These are phyloP conservation scores for Elasticomyces elasticus DNA, from an alignment of 495 filamentous ascomycete species.

Conservation along the genomic window DNA sequence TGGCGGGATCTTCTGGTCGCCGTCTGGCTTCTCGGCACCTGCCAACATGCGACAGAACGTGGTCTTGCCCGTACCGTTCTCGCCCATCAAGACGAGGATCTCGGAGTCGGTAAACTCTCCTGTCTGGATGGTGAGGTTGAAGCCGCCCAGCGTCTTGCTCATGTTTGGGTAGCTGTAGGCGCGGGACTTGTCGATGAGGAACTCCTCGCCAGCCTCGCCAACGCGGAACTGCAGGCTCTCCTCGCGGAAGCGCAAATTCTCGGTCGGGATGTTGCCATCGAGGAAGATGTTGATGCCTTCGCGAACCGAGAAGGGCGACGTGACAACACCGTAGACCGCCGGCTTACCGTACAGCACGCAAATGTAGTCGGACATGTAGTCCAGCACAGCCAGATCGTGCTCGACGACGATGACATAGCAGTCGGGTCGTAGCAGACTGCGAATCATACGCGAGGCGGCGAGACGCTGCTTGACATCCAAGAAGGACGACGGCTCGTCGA, in stretches of 20 bases:
- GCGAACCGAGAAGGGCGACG: slow-evolving; percentile 85
- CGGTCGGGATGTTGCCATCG: slow-evolving; percentile 92
- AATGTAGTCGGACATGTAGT: slow-evolving; percentile 97
- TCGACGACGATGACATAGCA: slow-evolving; percentile 98
- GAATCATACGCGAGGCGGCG: slow-evolving; percentile 82
- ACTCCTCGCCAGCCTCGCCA: slow-evolving; percentile 84
- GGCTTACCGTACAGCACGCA: slow-evolving; percentile 93
- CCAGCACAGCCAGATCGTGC: slow-evolving; percentile 95
- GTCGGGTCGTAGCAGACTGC: slow-evolving; percentile 71
- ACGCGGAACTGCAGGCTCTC: slow-evolving; percentile 96
- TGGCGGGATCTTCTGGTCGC: slow-evolving; percentile 60
- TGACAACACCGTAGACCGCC: slow-evolving; percentile 97
- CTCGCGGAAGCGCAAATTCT: slow-evolving; percentile 96
- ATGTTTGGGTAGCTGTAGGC: slow-evolving; percentile 80
- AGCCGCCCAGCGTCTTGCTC: slow-evolving; percentile 86
- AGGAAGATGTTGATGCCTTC: slow-evolving; percentile 99
- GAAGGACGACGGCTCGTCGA: slow-evolving; percentile 96
- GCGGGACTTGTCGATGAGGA: slow-evolving; percentile 71
- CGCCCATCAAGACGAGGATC: slow-evolving; percentile 99
- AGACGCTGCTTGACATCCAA: slow-evolving; percentile 98
- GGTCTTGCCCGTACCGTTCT: slow-evolving; percentile 92
- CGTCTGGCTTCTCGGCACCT: slow-evolving; percentile 83
- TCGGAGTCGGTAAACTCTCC: slow-evolving; percentile 95
- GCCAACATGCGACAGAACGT: slow-evolving; percentile 96
- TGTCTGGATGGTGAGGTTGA: slow-evolving; percentile 70